Evolutionary conservation across 2,329 filamentous ascomycete genomes (phyloP).

Genomic region (Fusarium succisae): DNA sequence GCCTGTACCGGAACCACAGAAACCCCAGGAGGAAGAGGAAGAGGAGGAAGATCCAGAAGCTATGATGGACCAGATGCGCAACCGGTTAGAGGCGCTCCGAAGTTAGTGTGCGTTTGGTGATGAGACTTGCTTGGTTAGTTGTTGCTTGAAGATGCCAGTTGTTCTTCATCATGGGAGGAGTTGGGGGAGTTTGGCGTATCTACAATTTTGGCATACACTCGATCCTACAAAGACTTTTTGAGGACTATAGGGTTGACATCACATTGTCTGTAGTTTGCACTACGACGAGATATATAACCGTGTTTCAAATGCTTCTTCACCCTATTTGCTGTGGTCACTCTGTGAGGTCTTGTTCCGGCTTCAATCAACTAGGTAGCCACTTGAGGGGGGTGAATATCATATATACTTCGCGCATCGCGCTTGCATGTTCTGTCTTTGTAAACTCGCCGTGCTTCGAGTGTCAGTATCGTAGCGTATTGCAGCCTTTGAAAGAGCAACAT

Average conservation of each 20-base stretch:
- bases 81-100: conserved; percentile 87
- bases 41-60: conserved; percentile 86
- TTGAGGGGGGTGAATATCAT: not conserved
- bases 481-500: not conserved
- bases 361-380: not conserved
- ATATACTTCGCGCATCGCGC: not conserved
- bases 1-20: conserved; percentile 64
- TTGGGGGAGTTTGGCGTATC: conserved; percentile 35
- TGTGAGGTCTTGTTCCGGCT: not conserved
- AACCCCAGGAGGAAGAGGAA: conserved; percentile 61
- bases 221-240: conserved; percentile 12
- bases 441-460: not conserved
- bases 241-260: not conserved
- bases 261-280: not conserved
- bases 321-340: not conserved
- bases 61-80: conserved; percentile 93
- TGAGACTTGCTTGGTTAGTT: not conserved
- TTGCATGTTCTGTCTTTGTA: not conserved
- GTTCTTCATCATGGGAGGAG: conserved; percentile 30
- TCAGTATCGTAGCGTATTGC: not conserved
- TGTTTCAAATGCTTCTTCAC: not conserved
- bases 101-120: conserved; percentile 61
- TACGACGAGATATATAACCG: not conserved
- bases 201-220: conserved; percentile 29
- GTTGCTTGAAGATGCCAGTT: conserved; percentile 11